phyloP scores from a whole-genome alignment of 306 rosid genomes.

The Styphnolobium japonicum region DNA sequence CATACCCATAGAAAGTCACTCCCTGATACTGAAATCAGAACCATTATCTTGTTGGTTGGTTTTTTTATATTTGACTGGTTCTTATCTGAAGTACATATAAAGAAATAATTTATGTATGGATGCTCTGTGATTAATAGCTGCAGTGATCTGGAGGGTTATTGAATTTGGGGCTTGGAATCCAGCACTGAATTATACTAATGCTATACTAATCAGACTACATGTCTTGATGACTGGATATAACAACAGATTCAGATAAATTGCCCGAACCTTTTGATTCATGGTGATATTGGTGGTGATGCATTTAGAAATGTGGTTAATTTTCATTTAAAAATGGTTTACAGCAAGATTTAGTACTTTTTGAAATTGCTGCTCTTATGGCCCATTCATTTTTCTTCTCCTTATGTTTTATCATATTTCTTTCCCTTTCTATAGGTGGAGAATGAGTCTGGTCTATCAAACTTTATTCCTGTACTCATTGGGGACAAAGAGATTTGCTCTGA shows the following conservation, averaged over 20 bases:
- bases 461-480: slow-evolving; percentile 80
- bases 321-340: slow-evolving; percentile 12
- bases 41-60: neutral
- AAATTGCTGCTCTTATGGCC: neutral
- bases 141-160: neutral
- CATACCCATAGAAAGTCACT: neutral
- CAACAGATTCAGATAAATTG: slow-evolving; percentile 13
- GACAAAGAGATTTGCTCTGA: slow-evolving; percentile 79
- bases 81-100: neutral
- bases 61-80: neutral
- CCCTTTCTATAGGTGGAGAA: slow-evolving; percentile 78
- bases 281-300: neutral
- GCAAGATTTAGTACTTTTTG: neutral
- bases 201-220: neutral
- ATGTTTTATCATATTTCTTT: neutral
- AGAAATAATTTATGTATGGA: neutral
- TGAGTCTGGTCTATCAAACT: slow-evolving; percentile 90
- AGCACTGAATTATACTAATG: neutral
- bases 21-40: neutral
- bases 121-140: neutral
- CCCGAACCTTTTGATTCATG: slow-evolving; percentile 18
- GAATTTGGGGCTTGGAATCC: neutral
- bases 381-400: neutral
- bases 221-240: neutral
- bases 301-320: neutral